phyloP scores from a whole-genome alignment of 345 rosid genomes.

The Hibiscus syriacus region DNA sequence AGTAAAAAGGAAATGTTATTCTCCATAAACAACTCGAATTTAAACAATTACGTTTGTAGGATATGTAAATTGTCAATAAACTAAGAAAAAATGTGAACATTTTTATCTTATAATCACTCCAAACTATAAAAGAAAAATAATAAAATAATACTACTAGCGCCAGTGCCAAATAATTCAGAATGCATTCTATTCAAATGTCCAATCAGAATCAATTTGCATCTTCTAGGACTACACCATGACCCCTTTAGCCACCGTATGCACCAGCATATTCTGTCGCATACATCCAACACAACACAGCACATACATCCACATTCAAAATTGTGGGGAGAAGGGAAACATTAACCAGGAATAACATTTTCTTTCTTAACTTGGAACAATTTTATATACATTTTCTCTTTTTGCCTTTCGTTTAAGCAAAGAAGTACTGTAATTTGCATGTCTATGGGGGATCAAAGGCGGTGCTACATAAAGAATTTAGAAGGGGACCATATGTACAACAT shows the following conservation, averaged over 20 bases:
- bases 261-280: background rate
- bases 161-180: no score
- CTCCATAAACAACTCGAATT: no score
- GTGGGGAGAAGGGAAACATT: conserved; percentile 6
- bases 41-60: no score
- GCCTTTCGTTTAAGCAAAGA: background rate
- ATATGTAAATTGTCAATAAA: no score
- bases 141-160: no score
- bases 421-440: background rate
- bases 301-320: background rate
- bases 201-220: no score
- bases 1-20: no score
- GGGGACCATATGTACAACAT: background rate
- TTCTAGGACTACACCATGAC: no score
- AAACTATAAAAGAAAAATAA: no score
- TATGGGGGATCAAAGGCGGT: background rate
- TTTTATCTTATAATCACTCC: no score
- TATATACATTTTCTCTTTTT: background rate
- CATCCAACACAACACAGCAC: background rate
- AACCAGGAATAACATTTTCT: background rate
- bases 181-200: no score
- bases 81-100: no score
- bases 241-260: background rate
- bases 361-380: background rate
- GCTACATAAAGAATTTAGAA: background rate